Base-by-base conservation (phyloP, 306 rosid species). In the Castanea sativa region DNA sequence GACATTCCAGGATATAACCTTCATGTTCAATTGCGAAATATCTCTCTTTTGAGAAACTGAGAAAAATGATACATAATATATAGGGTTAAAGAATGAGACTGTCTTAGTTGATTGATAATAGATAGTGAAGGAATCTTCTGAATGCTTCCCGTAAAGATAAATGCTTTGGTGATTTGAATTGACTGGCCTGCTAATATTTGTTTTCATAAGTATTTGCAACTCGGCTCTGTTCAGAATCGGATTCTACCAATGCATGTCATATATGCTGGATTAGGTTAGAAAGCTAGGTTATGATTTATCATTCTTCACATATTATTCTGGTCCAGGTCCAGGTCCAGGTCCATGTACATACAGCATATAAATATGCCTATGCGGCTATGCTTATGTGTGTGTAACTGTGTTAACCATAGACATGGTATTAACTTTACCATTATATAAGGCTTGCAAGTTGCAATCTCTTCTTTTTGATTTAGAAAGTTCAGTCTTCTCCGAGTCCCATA, bases 1-100 rank as follows among this genome's bases (percentile, higher is more conserved):
- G 43, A 29, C 52, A 32, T 57, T 72, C 41, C 52, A 56, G 41
- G 21, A 76, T 67, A 35, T 78, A 67, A 11, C 30, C 73, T 38
- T 58, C 68, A 51, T 69, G 55, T 74, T 53, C 18, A 35, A n/a
- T 82, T 75, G 69, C 64, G 49, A 79, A 75, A 18, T 64, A 71
- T 74, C 61, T 57, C 63, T 32, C 71, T 67, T 43, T 8, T 32
- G 14, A 41, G 71, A 33, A 18, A 18, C 11, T 32, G 23, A 41
- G 71, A 67, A 18, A 18, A 3, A 33, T 67, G 23, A 32, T 32
- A 19, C 51, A 67, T 33, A 10, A 67, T 11, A 3, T 33, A 16
- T 64, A 30, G 43, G 41, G 70, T 29, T 64, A 64, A 64, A 9
- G 49, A 67, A 8, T 33, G 71, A 67, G 23, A 67, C 71, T 30